Conservation (phyloP, 2,329 filamentous ascomycete species). For the Rutstroemia sp. region DNA sequence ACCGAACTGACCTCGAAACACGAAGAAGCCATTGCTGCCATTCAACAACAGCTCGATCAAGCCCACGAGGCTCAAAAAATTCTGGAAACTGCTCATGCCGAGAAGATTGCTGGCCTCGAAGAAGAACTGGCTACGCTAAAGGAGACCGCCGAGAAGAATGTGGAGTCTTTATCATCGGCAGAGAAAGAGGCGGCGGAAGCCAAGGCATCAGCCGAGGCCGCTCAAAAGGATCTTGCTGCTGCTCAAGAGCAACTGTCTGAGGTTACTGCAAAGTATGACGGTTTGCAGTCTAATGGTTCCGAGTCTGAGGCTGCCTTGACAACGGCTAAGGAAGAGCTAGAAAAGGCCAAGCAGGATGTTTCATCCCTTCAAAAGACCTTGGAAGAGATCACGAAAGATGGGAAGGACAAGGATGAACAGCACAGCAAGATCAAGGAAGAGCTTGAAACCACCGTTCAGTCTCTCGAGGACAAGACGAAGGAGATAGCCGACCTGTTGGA, state of each 20-base stretch:
- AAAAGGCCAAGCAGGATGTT: constrained; percentile 37
- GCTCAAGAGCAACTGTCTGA: constrained; percentile 31
- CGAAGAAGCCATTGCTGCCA: constrained; percentile 38
- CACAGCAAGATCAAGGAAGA: constrained; percentile 25
- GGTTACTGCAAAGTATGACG: constrained; percentile 24
- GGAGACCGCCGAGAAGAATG: constrained; percentile 34
- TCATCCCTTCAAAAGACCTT: constrained; percentile 43
- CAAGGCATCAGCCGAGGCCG: constrained; percentile 38
- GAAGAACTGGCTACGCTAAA: constrained; percentile 41
- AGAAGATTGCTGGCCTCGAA: constrained; percentile 38
- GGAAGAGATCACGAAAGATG: constrained; percentile 39
- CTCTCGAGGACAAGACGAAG: constrained; percentile 27
- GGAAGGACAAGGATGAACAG: constrained; percentile 26
- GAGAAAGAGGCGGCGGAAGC: constrained; percentile 40
- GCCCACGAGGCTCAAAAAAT: constrained; percentile 40
- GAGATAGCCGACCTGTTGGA: constrained; percentile 41
- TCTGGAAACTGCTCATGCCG: constrained; percentile 38
- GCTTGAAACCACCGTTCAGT: constrained; percentile 21
- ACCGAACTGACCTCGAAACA: constrained; percentile 44
- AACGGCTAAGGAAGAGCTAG: constrained; percentile 27
- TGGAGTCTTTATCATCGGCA: constrained; percentile 15
- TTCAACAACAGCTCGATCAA: constrained; percentile 50
- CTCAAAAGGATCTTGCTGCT: constrained; percentile 33
- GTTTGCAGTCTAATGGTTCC: constrained; percentile 37
- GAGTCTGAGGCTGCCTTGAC: constrained; percentile 38